Percentiles rank a stretch among this genome's conserved stretches.
These are phyloP conservation scores for Chaetothyriales sp. DNA, from an alignment of 2,329 filamentous ascomycete genomes.

Conservation along the genomic window DNA sequence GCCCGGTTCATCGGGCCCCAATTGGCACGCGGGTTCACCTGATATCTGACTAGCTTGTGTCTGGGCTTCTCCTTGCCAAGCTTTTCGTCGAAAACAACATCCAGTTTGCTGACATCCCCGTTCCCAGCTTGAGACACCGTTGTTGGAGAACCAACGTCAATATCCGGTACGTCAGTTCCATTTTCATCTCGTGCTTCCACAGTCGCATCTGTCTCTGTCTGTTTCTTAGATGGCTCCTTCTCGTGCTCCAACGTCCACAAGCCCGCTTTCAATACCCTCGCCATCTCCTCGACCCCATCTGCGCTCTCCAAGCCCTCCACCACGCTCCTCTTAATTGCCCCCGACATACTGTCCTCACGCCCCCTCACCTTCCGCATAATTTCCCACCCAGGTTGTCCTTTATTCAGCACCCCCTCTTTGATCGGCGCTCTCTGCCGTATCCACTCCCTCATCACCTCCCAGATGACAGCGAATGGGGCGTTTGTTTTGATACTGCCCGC, in stretches of 20 bases:
- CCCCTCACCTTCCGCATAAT: constrained; percentile 41
- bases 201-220: constrained; percentile 16
- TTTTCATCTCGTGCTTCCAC: constrained; percentile 8
- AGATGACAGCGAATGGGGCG: constrained; percentile 77
- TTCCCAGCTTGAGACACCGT: constrained; percentile 16
- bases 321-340: constrained; percentile 27
- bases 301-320: constrained; percentile 22
- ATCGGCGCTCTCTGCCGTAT: constrained; percentile 65
- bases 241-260: constrained; percentile 25
- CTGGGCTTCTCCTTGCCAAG: constrained; percentile 57
- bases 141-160: constrained; percentile 14
- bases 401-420: constrained; percentile 56
- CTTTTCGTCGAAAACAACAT: constrained; percentile 65
- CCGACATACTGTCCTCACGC: constrained; percentile 21
- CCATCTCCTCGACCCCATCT: constrained; percentile 26
- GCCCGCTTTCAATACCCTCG: constrained; percentile 31
- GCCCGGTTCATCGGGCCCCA: constrained; percentile 70
- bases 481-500: constrained; percentile 86
- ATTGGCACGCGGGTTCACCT: constrained; percentile 76
- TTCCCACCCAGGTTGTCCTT: constrained; percentile 55
- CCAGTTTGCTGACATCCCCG: constrained; percentile 31
- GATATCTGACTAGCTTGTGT: constrained; percentile 69
- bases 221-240: constrained; percentile 14
- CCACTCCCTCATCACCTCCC: constrained; percentile 92
- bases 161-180: constrained; percentile 5